A percentile compares a stretch with the other conserved stretches of the same genome.
These are phyloP conservation scores for Leccinum boreale DNA, from an alignment of 768 basidiomycete genomes.

Conservation along the genomic window DNA sequence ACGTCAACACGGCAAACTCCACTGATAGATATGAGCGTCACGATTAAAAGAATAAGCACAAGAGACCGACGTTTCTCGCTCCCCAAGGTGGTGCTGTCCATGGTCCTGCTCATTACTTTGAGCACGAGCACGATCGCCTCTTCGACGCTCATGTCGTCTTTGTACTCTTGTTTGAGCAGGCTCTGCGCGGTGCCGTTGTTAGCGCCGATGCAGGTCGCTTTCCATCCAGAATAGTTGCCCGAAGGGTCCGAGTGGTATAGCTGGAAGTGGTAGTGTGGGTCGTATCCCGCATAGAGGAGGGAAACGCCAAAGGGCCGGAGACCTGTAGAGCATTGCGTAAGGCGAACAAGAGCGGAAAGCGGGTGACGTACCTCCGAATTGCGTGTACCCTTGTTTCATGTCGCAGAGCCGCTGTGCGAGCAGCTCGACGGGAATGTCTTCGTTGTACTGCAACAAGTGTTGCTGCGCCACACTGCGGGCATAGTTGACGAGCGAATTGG, in stretches of 20 bases:
- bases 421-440: slow-evolving; percentile 97
- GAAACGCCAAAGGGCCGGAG: slow-evolving; percentile 98
- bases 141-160: slow-evolving; percentile 88
- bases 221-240: slow-evolving; percentile 98
- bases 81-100: slow-evolving; percentile 96
- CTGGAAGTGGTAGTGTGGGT: slow-evolving; percentile 94
- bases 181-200: slow-evolving; percentile 97
- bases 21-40: slow-evolving; percentile 46
- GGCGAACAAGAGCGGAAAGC: neutral
- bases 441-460: slow-evolving; percentile 88
- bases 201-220: slow-evolving; percentile 97
- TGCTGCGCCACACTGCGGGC: slow-evolving; percentile 87
- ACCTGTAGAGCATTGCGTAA: slow-evolving; percentile 39
- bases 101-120: slow-evolving; percentile 98
- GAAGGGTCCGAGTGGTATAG: slow-evolving; percentile 98
- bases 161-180: slow-evolving; percentile 96
- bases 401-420: slow-evolving; percentile 93
- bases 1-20: slow-evolving; percentile 91
- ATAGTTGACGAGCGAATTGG: slow-evolving; percentile 95
- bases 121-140: slow-evolving; percentile 91
- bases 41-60: slow-evolving; percentile 21
- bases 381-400: slow-evolving; percentile 98
- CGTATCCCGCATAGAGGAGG: slow-evolving; percentile 93
- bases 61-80: slow-evolving; percentile 85
- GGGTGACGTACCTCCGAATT: slow-evolving; percentile 76